Evolutionary conservation across 2,329 filamentous ascomycete genomes (phyloP).

Genomic region (Dactylellina parvicollis): DNA sequence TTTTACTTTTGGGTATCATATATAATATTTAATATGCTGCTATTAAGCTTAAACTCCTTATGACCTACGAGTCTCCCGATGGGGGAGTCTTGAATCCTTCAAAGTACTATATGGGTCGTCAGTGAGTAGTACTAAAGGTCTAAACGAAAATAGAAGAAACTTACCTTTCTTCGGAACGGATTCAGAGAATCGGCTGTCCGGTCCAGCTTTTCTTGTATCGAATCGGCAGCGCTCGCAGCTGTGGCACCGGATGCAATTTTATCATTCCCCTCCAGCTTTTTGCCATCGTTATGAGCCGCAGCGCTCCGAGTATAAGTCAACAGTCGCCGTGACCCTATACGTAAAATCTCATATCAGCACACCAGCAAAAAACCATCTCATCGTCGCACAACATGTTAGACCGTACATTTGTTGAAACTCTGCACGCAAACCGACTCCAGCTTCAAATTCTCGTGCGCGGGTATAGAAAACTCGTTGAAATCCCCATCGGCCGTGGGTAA

Average conservation of each 20-base stretch:
- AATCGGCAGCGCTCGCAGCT: conserved; percentile 56
- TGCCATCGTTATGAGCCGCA: conserved; percentile 64
- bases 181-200: conserved; percentile 74
- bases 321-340: conserved; percentile 79
- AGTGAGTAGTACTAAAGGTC: conserved; percentile 4
- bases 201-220: conserved; percentile 61
- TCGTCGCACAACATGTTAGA: background rate
- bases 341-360: conserved; percentile 17
- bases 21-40: background rate
- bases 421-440: conserved; percentile 82
- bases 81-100: conserved; percentile 61
- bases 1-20: background rate
- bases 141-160: background rate
- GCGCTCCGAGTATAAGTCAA: conserved; percentile 82
- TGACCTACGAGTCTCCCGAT: conserved; percentile 16
- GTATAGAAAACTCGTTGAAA: conserved; percentile 78
- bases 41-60: background rate
- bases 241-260: conserved; percentile 59
- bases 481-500: conserved; percentile 91
- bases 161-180: conserved; percentile 70
- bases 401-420: conserved; percentile 83
- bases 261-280: conserved; percentile 55
- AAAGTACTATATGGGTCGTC: conserved; percentile 60
- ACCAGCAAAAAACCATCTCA: conserved; percentile 54
- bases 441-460: conserved; percentile 78